Evolutionary conservation across 768 basidiomycete species (phyloP).

Genomic region (Tricholoma hemisulphureum): DNA sequence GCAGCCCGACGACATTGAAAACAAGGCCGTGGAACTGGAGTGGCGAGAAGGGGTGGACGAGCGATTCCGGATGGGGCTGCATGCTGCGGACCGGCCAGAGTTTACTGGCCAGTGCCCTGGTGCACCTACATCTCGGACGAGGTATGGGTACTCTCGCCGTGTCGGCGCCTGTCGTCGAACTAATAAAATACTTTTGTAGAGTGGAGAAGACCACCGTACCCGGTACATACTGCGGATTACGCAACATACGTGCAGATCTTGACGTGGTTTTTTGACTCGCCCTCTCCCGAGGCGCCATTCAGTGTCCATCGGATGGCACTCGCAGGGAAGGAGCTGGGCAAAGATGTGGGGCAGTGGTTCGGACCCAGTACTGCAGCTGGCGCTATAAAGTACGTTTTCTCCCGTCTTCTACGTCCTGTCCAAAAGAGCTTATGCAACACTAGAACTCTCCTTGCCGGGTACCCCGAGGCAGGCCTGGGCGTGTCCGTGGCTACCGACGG

Average conservation of each 20-base stretch:
- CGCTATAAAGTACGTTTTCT: conserved; percentile 74
- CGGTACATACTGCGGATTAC: conserved; percentile 61
- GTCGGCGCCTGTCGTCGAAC: not conserved
- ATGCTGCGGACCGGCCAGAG: conserved; percentile 89
- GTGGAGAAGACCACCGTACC: conserved; percentile 75
- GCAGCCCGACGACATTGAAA: conserved; percentile 37
- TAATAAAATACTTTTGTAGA: conserved; percentile 43
- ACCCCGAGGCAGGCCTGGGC: conserved; percentile 76
- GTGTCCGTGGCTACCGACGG: conserved; percentile 84
- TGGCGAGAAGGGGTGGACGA: conserved; percentile 78
- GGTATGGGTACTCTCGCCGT: conserved; percentile 10
- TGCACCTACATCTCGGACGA: conserved; percentile 65
- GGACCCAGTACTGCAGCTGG: conserved; percentile 98
- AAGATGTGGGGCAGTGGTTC: conserved; percentile 97
- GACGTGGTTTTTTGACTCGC: conserved; percentile 94
- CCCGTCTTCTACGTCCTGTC: not conserved
- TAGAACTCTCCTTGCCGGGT: conserved; percentile 75
- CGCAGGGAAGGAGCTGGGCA: conserved; percentile 92
- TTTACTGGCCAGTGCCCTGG: conserved; percentile 75
- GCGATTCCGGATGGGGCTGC: conserved; percentile 88
- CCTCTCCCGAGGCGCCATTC: conserved; percentile 81
- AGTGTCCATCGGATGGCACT: conserved; percentile 95
- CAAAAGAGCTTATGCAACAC: not conserved
- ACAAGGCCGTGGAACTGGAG: conserved; percentile 66
- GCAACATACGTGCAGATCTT: conserved; percentile 88